Conservation (phyloP, 208 protist genomes). For the Trypanosoma cruzi region DNA sequence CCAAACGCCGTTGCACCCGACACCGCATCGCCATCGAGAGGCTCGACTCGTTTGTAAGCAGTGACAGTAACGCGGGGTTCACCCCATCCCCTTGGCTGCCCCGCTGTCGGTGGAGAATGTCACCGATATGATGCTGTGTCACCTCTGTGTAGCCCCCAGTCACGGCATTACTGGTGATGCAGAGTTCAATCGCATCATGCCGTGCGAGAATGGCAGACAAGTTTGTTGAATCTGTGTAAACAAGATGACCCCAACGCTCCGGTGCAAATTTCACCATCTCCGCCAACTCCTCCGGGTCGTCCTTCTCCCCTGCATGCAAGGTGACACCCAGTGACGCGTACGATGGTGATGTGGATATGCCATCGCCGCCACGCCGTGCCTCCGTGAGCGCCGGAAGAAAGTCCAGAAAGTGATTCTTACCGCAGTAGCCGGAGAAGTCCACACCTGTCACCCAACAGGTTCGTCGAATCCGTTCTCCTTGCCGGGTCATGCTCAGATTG, state of each 20-base stretch:
- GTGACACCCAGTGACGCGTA: constrained; percentile 47
- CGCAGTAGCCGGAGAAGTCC: constrained; percentile 90
- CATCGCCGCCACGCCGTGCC: constrained; percentile 18
- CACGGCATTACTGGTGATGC: constrained; percentile 83
- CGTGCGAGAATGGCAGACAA: constrained; percentile 36
- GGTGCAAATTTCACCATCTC: constrained; percentile 67
- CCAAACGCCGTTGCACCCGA: constrained; percentile 12
- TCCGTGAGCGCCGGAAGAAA: constrained; percentile 45
- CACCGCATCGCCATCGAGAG: constrained; percentile 16
- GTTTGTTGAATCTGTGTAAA: constrained; percentile 58
- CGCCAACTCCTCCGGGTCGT: constrained; percentile 58
- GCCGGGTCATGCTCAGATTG: neutral
- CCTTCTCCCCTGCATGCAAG: constrained; percentile 84
- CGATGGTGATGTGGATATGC: constrained; percentile 1
- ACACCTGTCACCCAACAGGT: constrained; percentile 82
- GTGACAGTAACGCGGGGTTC: neutral
- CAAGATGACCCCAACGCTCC: constrained; percentile 80
- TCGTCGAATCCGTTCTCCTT: constrained; percentile 28
- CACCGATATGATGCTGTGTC: constrained; percentile 58
- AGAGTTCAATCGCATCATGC: constrained; percentile 79
- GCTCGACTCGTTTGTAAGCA: neutral
- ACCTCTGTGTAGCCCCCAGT: constrained; percentile 58
- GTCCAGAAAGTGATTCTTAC: constrained; percentile 60
- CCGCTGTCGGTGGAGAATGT: constrained; percentile 28
- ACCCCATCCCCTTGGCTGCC: neutral